These are phyloP conservation scores for Dictyostelium brefeldianum DNA, from an alignment of 78 protist species.

Conservation along the genomic window DNA sequence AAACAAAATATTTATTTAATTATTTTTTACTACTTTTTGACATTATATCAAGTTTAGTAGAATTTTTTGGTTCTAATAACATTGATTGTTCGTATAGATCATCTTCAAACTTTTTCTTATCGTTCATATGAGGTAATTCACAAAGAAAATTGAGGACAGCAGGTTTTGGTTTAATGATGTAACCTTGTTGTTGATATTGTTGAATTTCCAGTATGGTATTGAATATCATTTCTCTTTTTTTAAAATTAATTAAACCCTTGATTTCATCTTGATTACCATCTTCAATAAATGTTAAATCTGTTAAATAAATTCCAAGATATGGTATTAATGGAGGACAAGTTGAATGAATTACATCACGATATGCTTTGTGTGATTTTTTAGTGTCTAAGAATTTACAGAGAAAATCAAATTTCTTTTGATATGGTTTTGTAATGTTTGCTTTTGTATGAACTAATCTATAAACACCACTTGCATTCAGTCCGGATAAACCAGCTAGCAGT, in stretches of 20 bases:
- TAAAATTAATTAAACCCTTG: slow-evolving; percentile 48
- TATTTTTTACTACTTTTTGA: background rate
- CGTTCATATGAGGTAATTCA: slow-evolving; percentile 27
- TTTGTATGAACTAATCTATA: slow-evolving; percentile 23
- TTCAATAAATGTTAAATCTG: slow-evolving; percentile 57
- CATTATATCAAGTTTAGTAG: background rate
- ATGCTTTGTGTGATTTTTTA: slow-evolving; percentile 34
- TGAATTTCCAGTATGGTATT: slow-evolving; percentile 19
- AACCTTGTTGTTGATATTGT: slow-evolving; percentile 71
- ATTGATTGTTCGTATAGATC: slow-evolving; percentile 34
- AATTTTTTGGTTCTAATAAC: slow-evolving; percentile 37
- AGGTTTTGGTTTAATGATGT: background rate
- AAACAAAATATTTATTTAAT: no score
- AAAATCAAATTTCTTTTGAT: slow-evolving; percentile 13
- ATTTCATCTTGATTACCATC: slow-evolving; percentile 53
- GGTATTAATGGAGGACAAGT: slow-evolving; percentile 55
- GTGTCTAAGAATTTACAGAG: slow-evolving; percentile 18
- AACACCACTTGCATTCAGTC: background rate
- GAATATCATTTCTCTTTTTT: slow-evolving; percentile 49
- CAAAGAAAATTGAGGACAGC: slow-evolving; percentile 1
- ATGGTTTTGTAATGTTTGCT: background rate
- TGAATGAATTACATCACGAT: slow-evolving; percentile 43
- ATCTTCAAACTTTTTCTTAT: slow-evolving; percentile 47
- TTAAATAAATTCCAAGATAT: slow-evolving; percentile 53
- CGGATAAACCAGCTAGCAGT: slow-evolving; percentile 11